Evolutionary conservation across 352 stramenopile species (phyloP).

Genomic region (Pythium brassicae): DNA sequence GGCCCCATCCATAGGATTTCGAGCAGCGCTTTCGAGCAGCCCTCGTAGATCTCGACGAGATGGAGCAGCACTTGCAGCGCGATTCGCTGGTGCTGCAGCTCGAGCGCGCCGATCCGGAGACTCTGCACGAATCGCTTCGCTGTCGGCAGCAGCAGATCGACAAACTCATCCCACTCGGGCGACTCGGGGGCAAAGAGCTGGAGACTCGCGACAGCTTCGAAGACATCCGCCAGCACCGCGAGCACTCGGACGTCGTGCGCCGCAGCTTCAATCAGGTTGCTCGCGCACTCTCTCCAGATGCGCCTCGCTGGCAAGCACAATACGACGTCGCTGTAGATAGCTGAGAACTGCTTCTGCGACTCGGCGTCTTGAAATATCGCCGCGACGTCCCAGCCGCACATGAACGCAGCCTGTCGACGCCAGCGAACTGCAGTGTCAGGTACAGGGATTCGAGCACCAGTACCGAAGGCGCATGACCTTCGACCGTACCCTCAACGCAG

Average conservation of each 20-base stretch:
- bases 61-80: slow-evolving; percentile 39
- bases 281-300: slow-evolving; percentile 39
- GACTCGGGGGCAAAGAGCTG: slow-evolving; percentile 32
- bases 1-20: slow-evolving; percentile 22
- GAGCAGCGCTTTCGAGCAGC: slow-evolving; percentile 29
- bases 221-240: slow-evolving; percentile 27
- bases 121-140: slow-evolving; percentile 40
- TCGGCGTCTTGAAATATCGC: slow-evolving; percentile 29
- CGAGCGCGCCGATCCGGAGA: slow-evolving; percentile 11
- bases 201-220: slow-evolving; percentile 29
- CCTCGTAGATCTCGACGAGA: slow-evolving; percentile 35
- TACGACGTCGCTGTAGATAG: slow-evolving; percentile 45
- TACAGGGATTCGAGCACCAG: slow-evolving; percentile 17
- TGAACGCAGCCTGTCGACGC: slow-evolving; percentile 21
- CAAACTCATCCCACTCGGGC: slow-evolving; percentile 42
- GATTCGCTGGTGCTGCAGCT: slow-evolving; percentile 33
- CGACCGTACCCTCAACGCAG: slow-evolving; percentile 23
- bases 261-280: slow-evolving; percentile 23
- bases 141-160: slow-evolving; percentile 32
- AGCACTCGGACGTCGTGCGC: slow-evolving; percentile 29
- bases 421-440: not conserved
- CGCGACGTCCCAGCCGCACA: slow-evolving; percentile 45
- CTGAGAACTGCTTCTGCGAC: slow-evolving; percentile 22
- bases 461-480: not conserved
- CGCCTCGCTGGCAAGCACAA: slow-evolving; percentile 29